Evolutionary conservation across 1,139 yeast genomes (phyloP).

Genomic region (Pichia sp.): DNA sequence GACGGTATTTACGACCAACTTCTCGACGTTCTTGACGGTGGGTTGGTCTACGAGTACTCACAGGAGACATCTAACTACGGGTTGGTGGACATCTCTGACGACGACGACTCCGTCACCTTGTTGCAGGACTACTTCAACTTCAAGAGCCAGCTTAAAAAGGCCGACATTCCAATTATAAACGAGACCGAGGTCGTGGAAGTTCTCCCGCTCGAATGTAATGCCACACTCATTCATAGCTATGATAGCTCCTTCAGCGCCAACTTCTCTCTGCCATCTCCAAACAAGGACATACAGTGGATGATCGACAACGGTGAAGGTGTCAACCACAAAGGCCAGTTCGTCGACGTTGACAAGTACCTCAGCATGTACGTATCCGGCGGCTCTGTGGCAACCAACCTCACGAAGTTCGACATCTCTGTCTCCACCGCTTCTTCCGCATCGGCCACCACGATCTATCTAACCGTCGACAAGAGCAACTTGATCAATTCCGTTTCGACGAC

Average conservation of each 20-base stretch:
- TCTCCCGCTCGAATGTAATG: slow-evolving; percentile 50
- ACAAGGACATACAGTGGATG: slow-evolving; percentile 39
- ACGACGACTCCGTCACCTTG: slow-evolving; percentile 32
- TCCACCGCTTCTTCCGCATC: slow-evolving; percentile 37
- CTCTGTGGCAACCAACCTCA: slow-evolving; percentile 9
- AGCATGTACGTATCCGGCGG: slow-evolving; percentile 19
- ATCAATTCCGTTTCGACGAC: slow-evolving; percentile 32
- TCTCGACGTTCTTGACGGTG: slow-evolving; percentile 63
- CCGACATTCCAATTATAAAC: slow-evolving; percentile 37
- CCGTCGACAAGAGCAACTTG: slow-evolving; percentile 31
- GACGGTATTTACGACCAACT: slow-evolving; percentile 49
- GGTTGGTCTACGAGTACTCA: slow-evolving; percentile 72
- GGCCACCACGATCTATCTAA: slow-evolving; percentile 20
- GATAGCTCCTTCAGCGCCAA: slow-evolving; percentile 40
- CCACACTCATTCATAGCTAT: slow-evolving; percentile 39
- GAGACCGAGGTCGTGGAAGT: slow-evolving; percentile 39
- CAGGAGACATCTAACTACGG: slow-evolving; percentile 65
- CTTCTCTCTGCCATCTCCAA: slow-evolving; percentile 43
- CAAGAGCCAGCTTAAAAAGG: slow-evolving; percentile 41
- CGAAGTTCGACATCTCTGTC: slow-evolving; percentile 46
- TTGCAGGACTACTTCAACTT: slow-evolving; percentile 56
- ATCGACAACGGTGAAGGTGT: slow-evolving; percentile 51
- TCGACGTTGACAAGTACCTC: slow-evolving; percentile 33
- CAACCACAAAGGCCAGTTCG: slow-evolving; percentile 46
- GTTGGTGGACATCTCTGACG: slow-evolving; percentile 45